Conservation (phyloP, 2,329 filamentous ascomycete genomes). For the Ceratocystis variospora region DNA sequence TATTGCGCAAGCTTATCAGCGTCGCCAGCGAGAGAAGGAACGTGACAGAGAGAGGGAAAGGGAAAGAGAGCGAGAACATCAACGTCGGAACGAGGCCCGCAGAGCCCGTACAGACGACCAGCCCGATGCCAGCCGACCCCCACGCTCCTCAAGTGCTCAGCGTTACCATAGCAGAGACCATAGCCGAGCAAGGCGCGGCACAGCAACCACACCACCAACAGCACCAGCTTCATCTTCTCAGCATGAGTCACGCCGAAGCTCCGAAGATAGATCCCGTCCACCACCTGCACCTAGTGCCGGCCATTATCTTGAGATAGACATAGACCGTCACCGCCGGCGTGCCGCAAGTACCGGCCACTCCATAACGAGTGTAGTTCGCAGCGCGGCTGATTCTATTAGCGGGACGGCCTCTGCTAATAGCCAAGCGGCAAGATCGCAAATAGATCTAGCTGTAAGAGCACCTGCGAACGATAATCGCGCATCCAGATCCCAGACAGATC, state of each 20-base stretch:
- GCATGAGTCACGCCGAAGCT: conserved; percentile 27
- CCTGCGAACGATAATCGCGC: not conserved
- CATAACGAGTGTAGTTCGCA: conserved; percentile 27
- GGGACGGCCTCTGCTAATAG: conserved; percentile 32
- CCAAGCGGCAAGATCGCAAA: conserved; percentile 48
- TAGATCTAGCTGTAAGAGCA: conserved; percentile 40
- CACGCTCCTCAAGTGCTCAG: conserved; percentile 23
- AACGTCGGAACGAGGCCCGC: conserved; percentile 7
- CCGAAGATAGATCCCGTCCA: conserved; percentile 39
- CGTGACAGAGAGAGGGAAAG: conserved; percentile 22
- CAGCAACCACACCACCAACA: not conserved
- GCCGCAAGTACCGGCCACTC: conserved; percentile 36
- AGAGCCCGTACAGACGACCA: not conserved
- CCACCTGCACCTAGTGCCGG: conserved; percentile 34
- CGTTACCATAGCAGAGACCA: conserved; percentile 20
- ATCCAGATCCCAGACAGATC: not conserved
- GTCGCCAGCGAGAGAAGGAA: conserved; percentile 49
- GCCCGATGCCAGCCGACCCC: conserved; percentile 20
- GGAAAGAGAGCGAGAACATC: conserved; percentile 12
- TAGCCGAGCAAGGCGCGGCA: conserved; percentile 8
- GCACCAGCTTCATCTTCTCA: not conserved
- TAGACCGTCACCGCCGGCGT: conserved; percentile 34
- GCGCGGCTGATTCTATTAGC: conserved; percentile 37
- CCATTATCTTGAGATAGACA: conserved; percentile 30
- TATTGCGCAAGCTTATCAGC: conserved; percentile 76